phyloP scores from a whole-genome alignment of 2,329 filamentous ascomycete genomes.

The Amesomyces nigricolor region DNA sequence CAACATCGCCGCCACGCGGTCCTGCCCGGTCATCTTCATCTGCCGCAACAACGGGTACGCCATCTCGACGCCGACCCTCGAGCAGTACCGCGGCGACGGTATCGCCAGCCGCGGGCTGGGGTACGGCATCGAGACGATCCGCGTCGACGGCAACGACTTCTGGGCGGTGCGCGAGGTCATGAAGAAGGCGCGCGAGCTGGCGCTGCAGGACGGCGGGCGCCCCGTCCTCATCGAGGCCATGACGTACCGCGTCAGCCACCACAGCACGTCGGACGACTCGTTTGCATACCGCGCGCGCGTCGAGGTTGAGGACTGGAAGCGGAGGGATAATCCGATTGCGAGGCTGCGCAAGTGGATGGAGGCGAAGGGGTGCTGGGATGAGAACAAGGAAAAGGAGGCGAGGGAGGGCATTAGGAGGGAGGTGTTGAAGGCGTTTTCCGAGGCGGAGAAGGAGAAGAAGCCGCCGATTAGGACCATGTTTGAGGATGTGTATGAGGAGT shows the following conservation, averaged over 20 bases:
- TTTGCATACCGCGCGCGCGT: constrained; percentile 92
- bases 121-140: constrained; percentile 78
- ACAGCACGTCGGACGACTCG: constrained; percentile 93
- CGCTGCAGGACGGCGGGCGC: constrained; percentile 71
- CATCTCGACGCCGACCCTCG: constrained; percentile 71
- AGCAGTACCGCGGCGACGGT: constrained; percentile 77
- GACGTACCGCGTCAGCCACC: constrained; percentile 93
- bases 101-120: constrained; percentile 72
- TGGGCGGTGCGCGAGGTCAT: constrained; percentile 71
- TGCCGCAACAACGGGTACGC: constrained; percentile 82
- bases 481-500: constrained; percentile 79
- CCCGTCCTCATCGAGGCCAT: constrained; percentile 91
- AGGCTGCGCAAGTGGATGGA: constrained; percentile 66
- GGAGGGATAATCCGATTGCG: constrained; percentile 36
- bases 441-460: constrained; percentile 77
- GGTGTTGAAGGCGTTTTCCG: constrained; percentile 75
- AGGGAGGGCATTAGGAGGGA: constrained; percentile 41
- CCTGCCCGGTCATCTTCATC: constrained; percentile 71
- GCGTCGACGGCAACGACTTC: constrained; percentile 78
- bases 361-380: constrained; percentile 74
- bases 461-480: constrained; percentile 69
- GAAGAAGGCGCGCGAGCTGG: constrained; percentile 65
- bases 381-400: constrained; percentile 63
- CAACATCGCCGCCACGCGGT: constrained; percentile 73
- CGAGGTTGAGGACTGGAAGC: constrained; percentile 86